phyloP scores from a whole-genome alignment of 495 filamentous ascomycete species.

The Penicillium coffeae region DNA sequence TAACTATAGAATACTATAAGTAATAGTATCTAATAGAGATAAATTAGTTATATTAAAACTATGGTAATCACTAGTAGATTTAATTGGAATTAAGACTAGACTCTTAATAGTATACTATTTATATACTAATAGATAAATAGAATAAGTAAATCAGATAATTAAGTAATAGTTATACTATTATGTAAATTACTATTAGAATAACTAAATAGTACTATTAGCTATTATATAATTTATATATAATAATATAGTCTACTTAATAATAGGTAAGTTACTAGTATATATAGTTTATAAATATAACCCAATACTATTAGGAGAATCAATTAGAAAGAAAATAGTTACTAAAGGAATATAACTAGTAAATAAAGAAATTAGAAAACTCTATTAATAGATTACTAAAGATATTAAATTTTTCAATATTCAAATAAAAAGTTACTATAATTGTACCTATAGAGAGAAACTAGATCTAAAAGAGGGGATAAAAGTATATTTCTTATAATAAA shows the following conservation, averaged over 20 bases:
- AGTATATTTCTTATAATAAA: slow-evolving; percentile 24
- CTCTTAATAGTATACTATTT: slow-evolving; percentile 4
- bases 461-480: slow-evolving; percentile 24
- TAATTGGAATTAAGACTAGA: slow-evolving; percentile 2
- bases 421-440: slow-evolving; percentile 15
- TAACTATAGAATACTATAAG: neutral
- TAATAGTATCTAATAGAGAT: slow-evolving; percentile 1
- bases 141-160: slow-evolving; percentile 5
- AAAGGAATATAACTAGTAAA: neutral
- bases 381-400: neutral
- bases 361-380: neutral
- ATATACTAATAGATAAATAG: slow-evolving; percentile 9
- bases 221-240: slow-evolving; percentile 12
- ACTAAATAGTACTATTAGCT: slow-evolving; percentile 4
- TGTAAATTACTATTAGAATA: slow-evolving; percentile 9
- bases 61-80: slow-evolving; percentile 1
- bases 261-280: slow-evolving; percentile 3
- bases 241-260: slow-evolving; percentile 6
- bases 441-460: slow-evolving; percentile 13
- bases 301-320: slow-evolving; percentile 8
- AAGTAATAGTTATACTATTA: slow-evolving; percentile 8
- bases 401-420: slow-evolving; percentile 9
- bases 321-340: neutral
- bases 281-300: slow-evolving; percentile 4
- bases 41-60: slow-evolving; percentile 1